Evolutionary conservation across 2,329 filamentous ascomycete species (phyloP).

Genomic region (Coniochaeta pulveracea): DNA sequence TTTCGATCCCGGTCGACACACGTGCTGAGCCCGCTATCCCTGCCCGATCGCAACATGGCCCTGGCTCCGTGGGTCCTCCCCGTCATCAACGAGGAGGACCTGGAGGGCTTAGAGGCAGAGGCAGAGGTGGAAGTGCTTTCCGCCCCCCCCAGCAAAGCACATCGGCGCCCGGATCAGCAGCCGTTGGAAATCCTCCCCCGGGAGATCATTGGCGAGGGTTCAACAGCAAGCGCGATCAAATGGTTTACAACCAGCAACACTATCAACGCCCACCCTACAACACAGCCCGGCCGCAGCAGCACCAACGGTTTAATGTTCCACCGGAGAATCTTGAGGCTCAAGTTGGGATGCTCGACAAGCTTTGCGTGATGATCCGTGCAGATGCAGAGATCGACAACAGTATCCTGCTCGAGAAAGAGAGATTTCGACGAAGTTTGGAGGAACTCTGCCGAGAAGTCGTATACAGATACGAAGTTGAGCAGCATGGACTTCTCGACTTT

Average conservation of each 20-base stretch:
- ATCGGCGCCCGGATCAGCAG: too few species aligned
- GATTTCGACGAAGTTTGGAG: conserved; percentile 56
- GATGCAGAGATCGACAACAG: conserved; percentile 48
- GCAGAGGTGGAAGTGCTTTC: too few species aligned
- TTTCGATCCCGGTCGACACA: conserved; percentile 43
- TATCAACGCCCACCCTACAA: conserved; percentile 18
- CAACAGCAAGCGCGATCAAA: too few species aligned
- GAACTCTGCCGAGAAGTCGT: conserved; percentile 51
- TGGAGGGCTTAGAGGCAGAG: too few species aligned
- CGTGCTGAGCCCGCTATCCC: conserved; percentile 19
- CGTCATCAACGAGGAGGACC: too few species aligned
- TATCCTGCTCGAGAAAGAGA: conserved; percentile 61
- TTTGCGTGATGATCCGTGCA: conserved; percentile 38
- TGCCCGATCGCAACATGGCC: conserved; percentile 7
- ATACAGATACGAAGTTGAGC: conserved; percentile 33
- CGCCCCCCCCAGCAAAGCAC: too few species aligned
- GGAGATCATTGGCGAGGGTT: too few species aligned
- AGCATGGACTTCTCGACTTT: conserved; percentile 30
- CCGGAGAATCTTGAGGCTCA: conserved; percentile 36
- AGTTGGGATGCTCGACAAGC: conserved; percentile 32
- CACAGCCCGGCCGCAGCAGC: conserved; percentile 10
- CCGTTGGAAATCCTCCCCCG: too few species aligned
- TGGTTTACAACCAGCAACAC: conserved; percentile 17
- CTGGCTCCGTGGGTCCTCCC: not conserved
- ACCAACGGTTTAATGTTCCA: too few species aligned